Evolutionary conservation across 495 filamentous ascomycete genomes (phyloP).

Genomic region (Venustampulla echinocandica): DNA sequence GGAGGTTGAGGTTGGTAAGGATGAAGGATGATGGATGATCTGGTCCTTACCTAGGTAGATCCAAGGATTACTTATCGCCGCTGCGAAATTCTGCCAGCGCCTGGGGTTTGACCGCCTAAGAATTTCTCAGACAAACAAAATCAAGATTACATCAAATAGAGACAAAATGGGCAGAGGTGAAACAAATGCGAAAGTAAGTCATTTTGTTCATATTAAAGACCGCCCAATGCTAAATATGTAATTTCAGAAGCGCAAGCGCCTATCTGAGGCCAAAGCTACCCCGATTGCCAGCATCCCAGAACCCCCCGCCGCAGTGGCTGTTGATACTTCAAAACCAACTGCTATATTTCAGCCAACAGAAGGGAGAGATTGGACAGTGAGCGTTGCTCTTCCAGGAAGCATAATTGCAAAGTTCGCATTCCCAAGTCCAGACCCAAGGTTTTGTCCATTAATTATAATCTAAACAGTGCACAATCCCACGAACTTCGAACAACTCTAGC

Average conservation of each 20-base stretch:
- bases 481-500: conserved; percentile 58
- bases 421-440: no score
- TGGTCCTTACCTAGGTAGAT: no score
- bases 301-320: neutral
- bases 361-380: conserved; percentile 43
- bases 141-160: neutral
- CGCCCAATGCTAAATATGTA: neutral
- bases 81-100: conserved; percentile 13
- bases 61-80: conserved; percentile 16
- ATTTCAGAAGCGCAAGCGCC: conserved; percentile 24
- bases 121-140: neutral
- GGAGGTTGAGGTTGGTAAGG: conserved; percentile 14
- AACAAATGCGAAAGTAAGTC: conserved; percentile 21
- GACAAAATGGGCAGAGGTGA: conserved; percentile 21
- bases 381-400: conserved; percentile 50
- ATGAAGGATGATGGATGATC: no score
- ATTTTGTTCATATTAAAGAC: neutral
- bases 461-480: conserved; percentile 42
- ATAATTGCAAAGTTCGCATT: conserved; percentile 47
- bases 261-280: conserved; percentile 12
- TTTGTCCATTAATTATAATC: conserved; percentile 2
- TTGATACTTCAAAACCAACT: conserved; percentile 49
- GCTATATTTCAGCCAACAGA: conserved; percentile 42
- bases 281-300: conserved; percentile 13
- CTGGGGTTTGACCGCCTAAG: conserved; percentile 7